These are phyloP conservation scores for Talaromyces borbonicus DNA, from an alignment of 495 filamentous ascomycete species.

Conservation along the genomic window DNA sequence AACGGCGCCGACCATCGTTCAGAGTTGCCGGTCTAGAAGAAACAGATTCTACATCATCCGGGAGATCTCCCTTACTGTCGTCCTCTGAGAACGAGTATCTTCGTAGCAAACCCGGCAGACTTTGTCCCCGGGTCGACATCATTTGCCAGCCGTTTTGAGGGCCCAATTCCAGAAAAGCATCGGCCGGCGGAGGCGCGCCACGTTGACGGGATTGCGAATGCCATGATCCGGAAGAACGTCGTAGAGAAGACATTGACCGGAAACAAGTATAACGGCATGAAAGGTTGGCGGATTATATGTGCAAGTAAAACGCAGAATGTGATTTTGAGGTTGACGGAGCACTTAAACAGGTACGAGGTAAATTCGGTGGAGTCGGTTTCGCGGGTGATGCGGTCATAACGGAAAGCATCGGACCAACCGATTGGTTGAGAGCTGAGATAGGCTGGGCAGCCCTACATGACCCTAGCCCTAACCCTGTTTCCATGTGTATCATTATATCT, in stretches of 20 bases:
- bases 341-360: no score
- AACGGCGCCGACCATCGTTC: background rate
- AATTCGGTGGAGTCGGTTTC: no score
- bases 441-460: no score
- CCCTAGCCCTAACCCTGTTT: no score
- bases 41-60: background rate
- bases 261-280: background rate
- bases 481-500: no score
- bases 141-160: constrained; percentile 16
- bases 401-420: no score
- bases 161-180: background rate
- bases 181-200: background rate
- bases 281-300: no score
- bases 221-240: background rate
- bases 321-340: no score
- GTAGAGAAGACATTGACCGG: background rate
- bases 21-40: background rate
- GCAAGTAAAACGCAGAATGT: no score
- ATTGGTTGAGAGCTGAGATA: no score
- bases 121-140: constrained; percentile 28
- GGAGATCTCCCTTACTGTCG: constrained; percentile 7
- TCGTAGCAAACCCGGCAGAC: constrained; percentile 19
- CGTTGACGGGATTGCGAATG: background rate
- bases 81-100: constrained; percentile 17
- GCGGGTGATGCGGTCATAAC: no score